phyloP scores from a whole-genome alignment of 305 asterid genomes.

The Fraxinus xanthoxyloides region DNA sequence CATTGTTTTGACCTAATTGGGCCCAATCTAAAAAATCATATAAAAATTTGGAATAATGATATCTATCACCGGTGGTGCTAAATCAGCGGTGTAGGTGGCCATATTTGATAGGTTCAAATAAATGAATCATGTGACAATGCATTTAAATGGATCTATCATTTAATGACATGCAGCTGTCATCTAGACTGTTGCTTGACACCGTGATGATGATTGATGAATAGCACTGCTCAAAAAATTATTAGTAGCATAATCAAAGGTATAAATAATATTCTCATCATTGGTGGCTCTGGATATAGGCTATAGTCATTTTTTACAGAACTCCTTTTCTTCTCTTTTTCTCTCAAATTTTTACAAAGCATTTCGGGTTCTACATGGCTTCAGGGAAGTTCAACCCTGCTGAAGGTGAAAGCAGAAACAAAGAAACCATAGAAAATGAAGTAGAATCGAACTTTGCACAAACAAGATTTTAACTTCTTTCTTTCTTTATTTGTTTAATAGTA shows the following conservation, averaged over 20 bases:
- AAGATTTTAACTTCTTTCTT: not conserved
- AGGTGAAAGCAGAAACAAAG: not conserved
- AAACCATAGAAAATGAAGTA: not conserved
- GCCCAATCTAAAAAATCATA: not conserved
- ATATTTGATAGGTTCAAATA: too few relatives aligned
- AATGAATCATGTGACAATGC: too few relatives aligned
- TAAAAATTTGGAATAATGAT: not conserved
- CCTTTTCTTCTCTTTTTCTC: not conserved
- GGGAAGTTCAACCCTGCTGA: not conserved
- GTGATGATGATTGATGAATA: not conserved
- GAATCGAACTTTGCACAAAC: not conserved
- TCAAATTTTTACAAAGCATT: not conserved
- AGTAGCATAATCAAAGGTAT: not conserved
- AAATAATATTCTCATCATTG: not conserved
- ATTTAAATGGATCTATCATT: not conserved
- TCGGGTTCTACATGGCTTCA: not conserved
- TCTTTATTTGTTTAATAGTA: slow-evolving; percentile 21
- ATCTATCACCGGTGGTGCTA: not conserved
- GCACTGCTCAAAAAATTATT: not conserved
- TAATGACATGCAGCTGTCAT: not conserved
- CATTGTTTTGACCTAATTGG: not conserved
- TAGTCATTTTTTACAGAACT: not conserved
- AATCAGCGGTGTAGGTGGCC: too few relatives aligned
- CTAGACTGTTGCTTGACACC: not conserved
- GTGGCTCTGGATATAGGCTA: not conserved